Evolutionary conservation across 129 eudicot genomes (phyloP).

Genomic region (Mikania micrantha): DNA sequence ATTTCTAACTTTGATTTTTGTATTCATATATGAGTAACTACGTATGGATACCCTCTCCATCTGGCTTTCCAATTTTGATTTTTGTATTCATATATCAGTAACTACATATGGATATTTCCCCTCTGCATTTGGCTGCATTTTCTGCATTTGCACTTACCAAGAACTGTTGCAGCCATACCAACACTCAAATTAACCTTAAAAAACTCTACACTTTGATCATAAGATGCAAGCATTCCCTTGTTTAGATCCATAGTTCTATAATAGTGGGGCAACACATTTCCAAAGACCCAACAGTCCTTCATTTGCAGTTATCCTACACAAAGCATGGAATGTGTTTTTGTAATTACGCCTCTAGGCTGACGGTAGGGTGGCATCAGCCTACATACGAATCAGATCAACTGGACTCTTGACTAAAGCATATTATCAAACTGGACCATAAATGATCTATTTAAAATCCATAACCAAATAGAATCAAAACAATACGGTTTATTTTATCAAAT

Average conservation of each 20-base stretch:
- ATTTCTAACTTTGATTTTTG: too few species aligned
- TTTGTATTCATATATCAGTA: too few species aligned
- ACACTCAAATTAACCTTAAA: constrained; percentile 58
- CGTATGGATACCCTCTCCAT: too few species aligned
- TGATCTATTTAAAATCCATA: not conserved
- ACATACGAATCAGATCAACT: constrained; percentile 91
- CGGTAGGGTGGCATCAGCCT: constrained; percentile 89
- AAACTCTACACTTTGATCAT: constrained; percentile 84
- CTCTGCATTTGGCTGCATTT: constrained; percentile 87
- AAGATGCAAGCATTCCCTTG: constrained; percentile 98
- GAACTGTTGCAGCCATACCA: constrained; percentile 69
- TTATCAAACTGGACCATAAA: not conserved
- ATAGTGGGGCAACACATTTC: constrained; percentile 95
- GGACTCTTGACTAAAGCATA: constrained; percentile 56
- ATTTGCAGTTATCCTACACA: constrained; percentile 61
- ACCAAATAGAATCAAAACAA: not conserved
- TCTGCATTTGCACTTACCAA: constrained; percentile 68
- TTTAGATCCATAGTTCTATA: constrained; percentile 88
- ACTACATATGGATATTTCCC: constrained; percentile 82
- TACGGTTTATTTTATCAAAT: not conserved
- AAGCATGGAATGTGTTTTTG: constrained; percentile 87
- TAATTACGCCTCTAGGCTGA: constrained; percentile 75
- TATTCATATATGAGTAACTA: too few species aligned
- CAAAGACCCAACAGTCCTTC: constrained; percentile 83
- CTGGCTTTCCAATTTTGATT: too few species aligned